Evolutionary conservation across 2,329 filamentous ascomycete genomes (phyloP).

Genomic region (Verticillium nonalfalfae): DNA sequence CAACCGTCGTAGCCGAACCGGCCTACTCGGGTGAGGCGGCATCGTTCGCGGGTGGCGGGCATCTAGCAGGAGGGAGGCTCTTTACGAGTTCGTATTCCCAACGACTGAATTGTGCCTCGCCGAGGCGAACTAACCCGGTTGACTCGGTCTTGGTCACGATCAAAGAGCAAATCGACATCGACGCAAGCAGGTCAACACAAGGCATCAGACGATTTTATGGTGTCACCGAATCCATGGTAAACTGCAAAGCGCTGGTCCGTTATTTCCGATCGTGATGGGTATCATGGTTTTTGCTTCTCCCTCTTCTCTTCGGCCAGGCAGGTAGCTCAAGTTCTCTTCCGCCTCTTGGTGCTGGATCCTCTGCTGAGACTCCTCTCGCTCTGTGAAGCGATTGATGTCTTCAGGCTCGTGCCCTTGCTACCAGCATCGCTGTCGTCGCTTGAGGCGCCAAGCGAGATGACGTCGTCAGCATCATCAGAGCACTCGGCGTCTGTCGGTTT

Average conservation of each 20-base stretch:
- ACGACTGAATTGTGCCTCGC: too few species aligned
- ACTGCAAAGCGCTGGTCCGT: neutral
- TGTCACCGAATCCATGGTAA: neutral
- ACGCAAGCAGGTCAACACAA: neutral
- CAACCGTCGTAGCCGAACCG: neutral
- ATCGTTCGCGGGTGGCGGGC: neutral
- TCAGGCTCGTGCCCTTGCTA: constrained; percentile 9
- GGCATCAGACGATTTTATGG: neutral
- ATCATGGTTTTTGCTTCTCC: neutral
- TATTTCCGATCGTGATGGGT: neutral
- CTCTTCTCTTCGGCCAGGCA: neutral
- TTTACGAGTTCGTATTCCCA: neutral
- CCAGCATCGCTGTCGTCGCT: constrained; percentile 24
- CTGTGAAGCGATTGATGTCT: constrained; percentile 7
- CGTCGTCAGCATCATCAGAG: constrained; percentile 9
- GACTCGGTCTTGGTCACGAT: too few species aligned
- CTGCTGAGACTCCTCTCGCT: neutral
- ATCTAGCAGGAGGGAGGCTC: neutral
- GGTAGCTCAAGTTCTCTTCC: constrained; percentile 6
- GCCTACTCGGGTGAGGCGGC: neutral
- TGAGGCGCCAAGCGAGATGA: constrained; percentile 10
- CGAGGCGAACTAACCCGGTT: too few species aligned
- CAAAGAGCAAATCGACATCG: too few species aligned
- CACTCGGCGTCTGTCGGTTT: constrained; percentile 2
- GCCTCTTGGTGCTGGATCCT: constrained; percentile 6